Percentiles rank a stretch among this genome's conserved stretches.
phyloP scores from a whole-genome alignment of 1,284 basidiomycete species.

The Dichomitus squalens region DNA sequence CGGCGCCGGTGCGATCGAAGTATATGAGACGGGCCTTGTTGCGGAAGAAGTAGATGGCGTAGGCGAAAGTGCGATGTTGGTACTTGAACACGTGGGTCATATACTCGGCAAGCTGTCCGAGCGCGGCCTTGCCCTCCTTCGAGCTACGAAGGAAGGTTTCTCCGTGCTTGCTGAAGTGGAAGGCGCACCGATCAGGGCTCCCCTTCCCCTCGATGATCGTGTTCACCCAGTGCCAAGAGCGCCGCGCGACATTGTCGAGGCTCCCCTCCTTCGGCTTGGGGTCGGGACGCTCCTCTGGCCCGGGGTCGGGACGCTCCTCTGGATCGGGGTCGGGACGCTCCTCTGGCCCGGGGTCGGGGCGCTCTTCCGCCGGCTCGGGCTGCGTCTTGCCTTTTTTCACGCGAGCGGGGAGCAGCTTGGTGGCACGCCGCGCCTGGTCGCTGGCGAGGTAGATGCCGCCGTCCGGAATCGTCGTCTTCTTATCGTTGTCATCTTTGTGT shows the following conservation, averaged over 20 bases:
- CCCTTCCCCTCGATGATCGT: not conserved
- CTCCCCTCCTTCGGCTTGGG: no score
- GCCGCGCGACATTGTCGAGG: not conserved
- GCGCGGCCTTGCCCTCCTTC: not conserved
- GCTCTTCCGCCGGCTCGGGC: not conserved
- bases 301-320: no score
- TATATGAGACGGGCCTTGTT: slow-evolving; percentile 1
- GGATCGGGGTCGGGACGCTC: no score
- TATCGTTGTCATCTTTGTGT: not conserved
- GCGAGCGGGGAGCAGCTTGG: not conserved
- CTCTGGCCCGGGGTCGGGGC: no score
- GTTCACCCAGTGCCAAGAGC: not conserved
- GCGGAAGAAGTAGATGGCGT: not conserved
- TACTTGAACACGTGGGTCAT: no score
- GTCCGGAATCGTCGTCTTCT: not conserved
- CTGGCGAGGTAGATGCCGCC: not conserved
- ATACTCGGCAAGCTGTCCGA: not conserved
- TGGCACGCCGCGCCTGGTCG: not conserved
- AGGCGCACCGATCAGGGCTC: not conserved
- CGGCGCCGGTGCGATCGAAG: slow-evolving; percentile 7
- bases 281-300: no score
- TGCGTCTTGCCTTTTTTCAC: not conserved
- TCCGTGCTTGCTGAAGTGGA: not conserved
- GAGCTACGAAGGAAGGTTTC: not conserved
- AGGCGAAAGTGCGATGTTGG: slow-evolving; percentile 1